Conservation (phyloP, 495 filamentous ascomycete species). For the Ramalina intermedia region DNA sequence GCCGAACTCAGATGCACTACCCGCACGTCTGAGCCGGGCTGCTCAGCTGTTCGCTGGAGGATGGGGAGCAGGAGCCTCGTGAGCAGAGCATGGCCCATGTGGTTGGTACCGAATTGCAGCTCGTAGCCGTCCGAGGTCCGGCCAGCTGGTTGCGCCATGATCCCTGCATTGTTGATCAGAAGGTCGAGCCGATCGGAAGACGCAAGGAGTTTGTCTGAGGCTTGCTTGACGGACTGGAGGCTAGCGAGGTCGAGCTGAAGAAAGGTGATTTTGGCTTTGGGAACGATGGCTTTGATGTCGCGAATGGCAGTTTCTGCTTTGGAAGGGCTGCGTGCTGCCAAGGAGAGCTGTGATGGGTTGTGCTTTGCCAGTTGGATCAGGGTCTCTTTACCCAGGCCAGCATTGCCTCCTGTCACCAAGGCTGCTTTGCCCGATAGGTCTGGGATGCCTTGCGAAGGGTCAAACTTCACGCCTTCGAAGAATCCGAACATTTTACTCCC, state of each 20-base stretch:
- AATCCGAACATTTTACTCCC: neutral
- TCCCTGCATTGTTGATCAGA: conserved; percentile 52
- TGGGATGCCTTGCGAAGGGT: conserved; percentile 42
- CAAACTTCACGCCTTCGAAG: conserved; percentile 21
- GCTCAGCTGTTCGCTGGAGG: conserved; percentile 12
- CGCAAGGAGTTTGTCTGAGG: conserved; percentile 30
- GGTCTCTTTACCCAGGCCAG: conserved; percentile 52
- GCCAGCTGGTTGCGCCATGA: conserved; percentile 39
- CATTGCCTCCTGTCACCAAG: conserved; percentile 54
- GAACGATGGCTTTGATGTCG: conserved; percentile 25
- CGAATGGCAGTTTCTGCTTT: conserved; percentile 37
- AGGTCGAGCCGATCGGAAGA: conserved; percentile 42
- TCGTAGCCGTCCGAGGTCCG: conserved; percentile 33
- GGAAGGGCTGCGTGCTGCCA: conserved; percentile 40
- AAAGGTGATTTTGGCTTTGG: conserved; percentile 25
- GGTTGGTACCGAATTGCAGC: conserved; percentile 42
- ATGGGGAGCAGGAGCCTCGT: conserved; percentile 32
- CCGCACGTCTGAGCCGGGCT: conserved; percentile 26
- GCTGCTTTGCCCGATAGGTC: conserved; percentile 42
- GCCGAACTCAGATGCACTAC: conserved; percentile 29
- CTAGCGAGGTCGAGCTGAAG: conserved; percentile 37
- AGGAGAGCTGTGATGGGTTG: conserved; percentile 44
- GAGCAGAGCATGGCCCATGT: conserved; percentile 45
- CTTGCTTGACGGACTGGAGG: conserved; percentile 34
- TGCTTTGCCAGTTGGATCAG: conserved; percentile 47